These are phyloP conservation scores for Sclerotinia sclerotiorum DNA, from an alignment of 2,329 filamentous ascomycete genomes.

Conservation along the genomic window DNA sequence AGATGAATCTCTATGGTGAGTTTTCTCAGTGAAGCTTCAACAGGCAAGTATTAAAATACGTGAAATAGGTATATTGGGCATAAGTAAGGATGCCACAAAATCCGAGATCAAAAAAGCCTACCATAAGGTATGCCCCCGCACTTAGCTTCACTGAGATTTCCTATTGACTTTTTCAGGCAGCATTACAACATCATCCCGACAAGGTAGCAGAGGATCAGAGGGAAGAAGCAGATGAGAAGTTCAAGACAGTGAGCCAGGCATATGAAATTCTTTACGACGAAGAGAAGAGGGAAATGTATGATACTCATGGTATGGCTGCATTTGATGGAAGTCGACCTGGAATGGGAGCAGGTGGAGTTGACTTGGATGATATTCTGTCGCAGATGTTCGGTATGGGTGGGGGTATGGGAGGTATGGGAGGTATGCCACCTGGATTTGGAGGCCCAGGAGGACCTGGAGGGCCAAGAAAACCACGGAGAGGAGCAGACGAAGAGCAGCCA, in stretches of 20 bases:
- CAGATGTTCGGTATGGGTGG: conserved; percentile 83
- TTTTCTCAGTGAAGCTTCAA: conserved; percentile 16
- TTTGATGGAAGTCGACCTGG: conserved; percentile 75
- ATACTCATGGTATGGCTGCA: conserved; percentile 91
- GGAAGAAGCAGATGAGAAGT: conserved; percentile 81
- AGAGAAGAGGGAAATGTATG: conserved; percentile 87
- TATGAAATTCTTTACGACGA: conserved; percentile 98
- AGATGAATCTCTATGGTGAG: conserved; percentile 63
- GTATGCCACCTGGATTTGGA: conserved; percentile 40
- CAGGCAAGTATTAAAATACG: conserved; percentile 34
- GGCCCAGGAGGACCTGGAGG: conserved; percentile 42
- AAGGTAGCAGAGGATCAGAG: conserved; percentile 88
- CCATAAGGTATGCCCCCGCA: conserved; percentile 66
- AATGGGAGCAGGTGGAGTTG: conserved; percentile 64
- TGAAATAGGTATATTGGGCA: conserved; percentile 71
- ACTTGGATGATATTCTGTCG: conserved; percentile 87
- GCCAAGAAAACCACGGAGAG: conserved; percentile 64
- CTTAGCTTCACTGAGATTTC: conserved; percentile 22
- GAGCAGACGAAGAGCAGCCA: conserved; percentile 81
- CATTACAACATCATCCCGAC: conserved; percentile 87
- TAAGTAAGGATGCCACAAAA: conserved; percentile 69
- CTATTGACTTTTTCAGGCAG: conserved; percentile 57
- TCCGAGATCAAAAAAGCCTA: conserved; percentile 94
- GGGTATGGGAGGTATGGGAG: conserved; percentile 43
- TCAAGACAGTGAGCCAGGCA: conserved; percentile 89